Conservation (phyloP, 257 asterid genomes). For the Solanum piurae region DNA sequence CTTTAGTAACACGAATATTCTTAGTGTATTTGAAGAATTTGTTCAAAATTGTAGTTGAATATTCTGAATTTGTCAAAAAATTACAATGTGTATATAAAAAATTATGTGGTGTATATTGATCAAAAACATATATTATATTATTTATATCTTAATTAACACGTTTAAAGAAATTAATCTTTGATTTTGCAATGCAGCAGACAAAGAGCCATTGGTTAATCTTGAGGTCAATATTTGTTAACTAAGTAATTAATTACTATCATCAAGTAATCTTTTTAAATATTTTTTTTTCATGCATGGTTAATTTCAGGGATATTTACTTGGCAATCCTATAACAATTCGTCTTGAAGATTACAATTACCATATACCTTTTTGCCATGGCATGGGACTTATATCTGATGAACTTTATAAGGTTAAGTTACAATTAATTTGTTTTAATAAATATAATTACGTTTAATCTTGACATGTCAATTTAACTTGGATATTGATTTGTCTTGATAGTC, state of each 20-base stretch:
- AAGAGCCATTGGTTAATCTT: slow-evolving; percentile 13
- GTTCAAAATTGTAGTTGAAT: neutral
- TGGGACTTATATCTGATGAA: neutral
- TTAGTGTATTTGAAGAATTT: too few species aligned
- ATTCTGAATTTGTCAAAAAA: too few species aligned
- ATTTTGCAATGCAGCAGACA: neutral
- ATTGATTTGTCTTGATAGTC: neutral
- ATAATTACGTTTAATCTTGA: neutral
- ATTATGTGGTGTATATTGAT: too few species aligned
- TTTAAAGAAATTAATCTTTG: too few species aligned
- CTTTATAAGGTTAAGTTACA: neutral
- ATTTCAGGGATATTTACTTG: neutral
- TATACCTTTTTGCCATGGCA: neutral
- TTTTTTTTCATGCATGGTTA: neutral
- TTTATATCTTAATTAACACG: too few species aligned
- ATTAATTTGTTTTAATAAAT: neutral
- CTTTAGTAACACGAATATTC: too few species aligned
- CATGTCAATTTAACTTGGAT: neutral
- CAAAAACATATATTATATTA: too few species aligned
- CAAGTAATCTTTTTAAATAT: neutral
- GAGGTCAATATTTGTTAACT: slow-evolving; percentile 1
- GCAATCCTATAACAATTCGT: neutral
- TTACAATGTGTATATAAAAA: too few species aligned
- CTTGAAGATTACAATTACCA: neutral
- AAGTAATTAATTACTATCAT: neutral